Conservation (phyloP, 2,329 filamentous ascomycete species). For the Beauveria caledonica region DNA sequence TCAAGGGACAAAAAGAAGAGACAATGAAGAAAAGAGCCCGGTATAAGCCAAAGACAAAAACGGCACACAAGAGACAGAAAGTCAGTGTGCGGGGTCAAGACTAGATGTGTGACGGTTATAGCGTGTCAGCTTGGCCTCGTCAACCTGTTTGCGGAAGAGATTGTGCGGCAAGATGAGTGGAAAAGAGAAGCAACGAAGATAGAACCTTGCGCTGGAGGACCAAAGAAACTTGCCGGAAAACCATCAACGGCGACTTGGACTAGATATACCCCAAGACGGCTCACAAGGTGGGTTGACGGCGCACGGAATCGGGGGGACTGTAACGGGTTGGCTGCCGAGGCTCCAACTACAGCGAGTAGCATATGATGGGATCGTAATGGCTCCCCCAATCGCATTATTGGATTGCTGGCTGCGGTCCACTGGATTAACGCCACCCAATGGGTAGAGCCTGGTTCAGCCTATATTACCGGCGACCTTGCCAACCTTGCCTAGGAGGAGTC, state of each 20-base stretch:
- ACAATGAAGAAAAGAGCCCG: background rate
- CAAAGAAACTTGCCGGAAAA: background rate
- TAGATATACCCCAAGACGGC: conserved; percentile 9
- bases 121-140: background rate
- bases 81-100: background rate
- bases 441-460: conserved; percentile 2
- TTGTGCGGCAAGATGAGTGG: background rate
- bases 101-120: background rate
- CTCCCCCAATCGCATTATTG: background rate
- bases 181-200: conserved; percentile 1
- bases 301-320: conserved; percentile 11
- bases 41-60: background rate
- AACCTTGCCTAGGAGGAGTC: too few relatives aligned
- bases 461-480: background rate
- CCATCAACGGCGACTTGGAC: background rate
- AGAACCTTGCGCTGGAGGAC: background rate
- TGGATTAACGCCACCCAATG: conserved; percentile 4
- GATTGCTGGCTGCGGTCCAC: conserved; percentile 1
- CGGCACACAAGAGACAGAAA: background rate
- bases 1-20: background rate
- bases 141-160: background rate
- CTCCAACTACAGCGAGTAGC: conserved; percentile 6
- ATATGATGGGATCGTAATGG: conserved; percentile 11
- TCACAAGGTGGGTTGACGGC: background rate
- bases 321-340: conserved; percentile 9